Evolutionary conservation across 2,329 filamentous ascomycete genomes (phyloP).

Genomic region (Anthostomella pinea): DNA sequence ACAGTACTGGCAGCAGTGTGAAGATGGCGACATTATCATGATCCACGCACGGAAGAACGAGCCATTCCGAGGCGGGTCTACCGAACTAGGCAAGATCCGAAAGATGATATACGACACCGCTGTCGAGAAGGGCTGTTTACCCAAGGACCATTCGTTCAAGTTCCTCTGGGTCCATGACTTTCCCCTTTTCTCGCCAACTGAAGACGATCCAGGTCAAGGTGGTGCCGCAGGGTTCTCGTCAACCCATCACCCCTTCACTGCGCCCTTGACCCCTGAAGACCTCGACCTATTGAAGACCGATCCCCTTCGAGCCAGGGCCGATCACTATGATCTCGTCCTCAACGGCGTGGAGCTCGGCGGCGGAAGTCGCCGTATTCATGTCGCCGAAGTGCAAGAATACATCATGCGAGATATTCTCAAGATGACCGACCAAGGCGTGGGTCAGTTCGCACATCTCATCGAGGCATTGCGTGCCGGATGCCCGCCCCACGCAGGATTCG

Average conservation of each 20-base stretch:
- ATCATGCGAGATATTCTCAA: slow-evolving; percentile 80
- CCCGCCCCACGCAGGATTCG: slow-evolving; percentile 91
- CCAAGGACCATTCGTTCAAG: slow-evolving; percentile 48
- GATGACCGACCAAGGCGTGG: slow-evolving; percentile 69
- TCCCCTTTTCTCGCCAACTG: slow-evolving; percentile 79
- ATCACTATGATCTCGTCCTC: slow-evolving; percentile 93
- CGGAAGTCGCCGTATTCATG: slow-evolving; percentile 88
- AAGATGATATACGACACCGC: slow-evolving; percentile 67
- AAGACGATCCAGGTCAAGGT: slow-evolving; percentile 70
- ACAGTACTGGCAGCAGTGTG: slow-evolving; percentile 35
- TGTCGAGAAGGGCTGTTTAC: slow-evolving; percentile 58
- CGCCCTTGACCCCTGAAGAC: slow-evolving; percentile 70
- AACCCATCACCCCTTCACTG: slow-evolving; percentile 95
- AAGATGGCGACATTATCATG: slow-evolving; percentile 76
- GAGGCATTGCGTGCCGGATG: slow-evolving; percentile 81
- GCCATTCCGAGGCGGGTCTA: slow-evolving; percentile 67
- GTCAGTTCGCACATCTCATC: slow-evolving; percentile 81
- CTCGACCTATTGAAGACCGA: slow-evolving; percentile 70
- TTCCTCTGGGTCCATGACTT: slow-evolving; percentile 90
- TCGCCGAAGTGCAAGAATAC: slow-evolving; percentile 76
- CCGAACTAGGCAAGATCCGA: slow-evolving; percentile 68
- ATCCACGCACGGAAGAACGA: slow-evolving; percentile 72
- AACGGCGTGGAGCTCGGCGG: slow-evolving; percentile 95
- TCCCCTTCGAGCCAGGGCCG: slow-evolving; percentile 71
- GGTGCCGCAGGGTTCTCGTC: slow-evolving; percentile 76